Base-by-base conservation (phyloP, 441 rosid genomes). In the Brassica hybrid region DNA sequence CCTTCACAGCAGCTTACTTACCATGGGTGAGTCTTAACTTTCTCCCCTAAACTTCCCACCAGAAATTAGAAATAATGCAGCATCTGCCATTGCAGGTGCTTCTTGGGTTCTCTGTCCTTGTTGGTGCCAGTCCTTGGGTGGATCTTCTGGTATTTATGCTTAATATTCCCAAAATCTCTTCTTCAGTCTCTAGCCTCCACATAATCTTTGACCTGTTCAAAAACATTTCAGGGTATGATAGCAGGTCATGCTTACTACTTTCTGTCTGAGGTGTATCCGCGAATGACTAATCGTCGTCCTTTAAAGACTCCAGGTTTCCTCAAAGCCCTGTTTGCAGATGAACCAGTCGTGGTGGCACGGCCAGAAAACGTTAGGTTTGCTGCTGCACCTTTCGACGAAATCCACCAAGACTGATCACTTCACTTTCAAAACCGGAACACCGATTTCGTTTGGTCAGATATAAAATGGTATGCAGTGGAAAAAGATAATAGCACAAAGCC, bases 201-300 rank as follows among this genome's bases (percentile, higher is more conserved):
- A 13, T 32, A 32, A 75, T 73, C 25, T 50, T 25, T 23, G 17
- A 8, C 8, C 1, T 13, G 7, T 74, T 45, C n/a, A 50, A 71
- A 59, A 69, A 66, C 67, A 59, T 56, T 79, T 8, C 94, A 96
- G 99, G 99, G 99, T 75, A 96, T 96, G 98, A 85, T 94, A 72
- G 97, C 99, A 0, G 98, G 99, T 4, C 99, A 96, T 56, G 98
- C 98, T 1, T 96, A 96, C 85, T 96, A 96, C 81, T 96, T 96
- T 80, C 95, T 96, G 2, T 98, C 91, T 75, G 98, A 93, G 4
- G 98, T 96, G 34, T 96, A 96, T 79, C 99, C 99, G 10, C 73
- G 89, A 74, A 91, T 96, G 97, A 91, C 98, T 0, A 91, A 94
- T 27, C 98, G 99, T 0, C 87, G 81, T 60, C 99, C 98, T 56